Conservation (phyloP, 768 basidiomycete species). For the Astraeus odoratus region DNA sequence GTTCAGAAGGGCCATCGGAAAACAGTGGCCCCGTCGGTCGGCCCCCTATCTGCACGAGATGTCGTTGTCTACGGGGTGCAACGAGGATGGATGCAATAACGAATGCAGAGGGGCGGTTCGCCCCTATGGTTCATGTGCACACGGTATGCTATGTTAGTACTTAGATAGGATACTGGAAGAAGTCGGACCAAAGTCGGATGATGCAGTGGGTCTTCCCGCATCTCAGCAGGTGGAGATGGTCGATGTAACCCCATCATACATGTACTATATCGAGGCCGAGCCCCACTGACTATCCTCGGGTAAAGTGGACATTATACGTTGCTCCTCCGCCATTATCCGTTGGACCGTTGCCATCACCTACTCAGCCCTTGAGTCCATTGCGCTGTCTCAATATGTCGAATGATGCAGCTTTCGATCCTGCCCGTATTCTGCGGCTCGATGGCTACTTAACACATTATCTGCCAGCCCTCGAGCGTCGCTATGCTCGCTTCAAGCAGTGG, state of each 20-base stretch:
- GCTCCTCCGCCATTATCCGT: too few relatives aligned
- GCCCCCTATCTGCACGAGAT: slow-evolving; percentile 44
- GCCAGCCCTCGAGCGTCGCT: slow-evolving; percentile 59
- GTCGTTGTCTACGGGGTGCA: slow-evolving; percentile 54
- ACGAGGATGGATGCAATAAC: slow-evolving; percentile 53
- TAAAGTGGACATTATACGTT: too few relatives aligned
- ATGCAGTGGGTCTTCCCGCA: too few relatives aligned
- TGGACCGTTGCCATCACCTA: too few relatives aligned
- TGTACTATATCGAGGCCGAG: background rate
- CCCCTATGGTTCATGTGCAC: too few relatives aligned
- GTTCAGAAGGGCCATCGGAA: slow-evolving; percentile 30
- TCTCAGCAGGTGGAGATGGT: too few relatives aligned
- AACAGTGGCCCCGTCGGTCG: slow-evolving; percentile 16
- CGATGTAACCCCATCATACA: too few relatives aligned
- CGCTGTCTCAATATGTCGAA: slow-evolving; percentile 32
- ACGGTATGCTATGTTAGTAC: background rate
- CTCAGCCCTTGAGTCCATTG: too few relatives aligned
- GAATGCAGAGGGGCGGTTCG: background rate
- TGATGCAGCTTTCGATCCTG: slow-evolving; percentile 43
- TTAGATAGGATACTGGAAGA: background rate
- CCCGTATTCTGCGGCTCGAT: slow-evolving; percentile 58
- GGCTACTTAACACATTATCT: slow-evolving; percentile 70
- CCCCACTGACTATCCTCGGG: background rate
- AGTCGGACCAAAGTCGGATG: too few relatives aligned
- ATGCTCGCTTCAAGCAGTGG: slow-evolving; percentile 67